phyloP scores from a whole-genome alignment of 2,329 filamentous ascomycete genomes.

The Diaporthe destruens region DNA sequence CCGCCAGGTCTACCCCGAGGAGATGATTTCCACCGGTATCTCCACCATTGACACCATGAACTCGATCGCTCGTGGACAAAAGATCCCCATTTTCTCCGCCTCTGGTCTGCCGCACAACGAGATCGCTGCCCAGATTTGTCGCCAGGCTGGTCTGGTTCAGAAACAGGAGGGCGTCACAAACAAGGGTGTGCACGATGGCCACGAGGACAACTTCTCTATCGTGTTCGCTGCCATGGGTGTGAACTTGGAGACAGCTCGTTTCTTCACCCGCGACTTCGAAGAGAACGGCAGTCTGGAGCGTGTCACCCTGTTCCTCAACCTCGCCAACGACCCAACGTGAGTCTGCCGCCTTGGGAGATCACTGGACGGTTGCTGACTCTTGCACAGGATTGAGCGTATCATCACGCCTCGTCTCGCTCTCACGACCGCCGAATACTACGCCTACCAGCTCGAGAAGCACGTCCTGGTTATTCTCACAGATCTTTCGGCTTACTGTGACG shows the following conservation, averaged over 20 bases:
- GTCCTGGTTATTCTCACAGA: slow-evolving; percentile 98
- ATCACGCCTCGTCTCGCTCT: slow-evolving; percentile 98
- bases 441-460: slow-evolving; percentile 99
- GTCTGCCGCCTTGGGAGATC: slow-evolving; percentile 50
- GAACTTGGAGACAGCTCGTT: slow-evolving; percentile 97
- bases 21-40: slow-evolving; percentile 99
- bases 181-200: slow-evolving; percentile 95
- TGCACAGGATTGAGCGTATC: slow-evolving; percentile 92
- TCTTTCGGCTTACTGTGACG: slow-evolving; percentile 97
- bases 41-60: slow-evolving; percentile 99
- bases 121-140: slow-evolving; percentile 98
- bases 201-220: slow-evolving; percentile 99
- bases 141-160: slow-evolving; percentile 93
- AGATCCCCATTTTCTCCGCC: slow-evolving; percentile 99
- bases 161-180: slow-evolving; percentile 77
- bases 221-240: slow-evolving; percentile 99
- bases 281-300: slow-evolving; percentile 99
- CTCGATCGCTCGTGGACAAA: slow-evolving; percentile 97
- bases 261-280: slow-evolving; percentile 99
- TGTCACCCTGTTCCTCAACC: slow-evolving; percentile 96
- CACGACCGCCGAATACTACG: slow-evolving; percentile 99
- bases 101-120: slow-evolving; percentile 99
- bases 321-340: slow-evolving; percentile 98
- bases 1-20: slow-evolving; percentile 91
- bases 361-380: slow-evolving; percentile 36